These are phyloP conservation scores for Solanum acaule DNA, from an alignment of 257 asterid genomes.

Conservation along the genomic window DNA sequence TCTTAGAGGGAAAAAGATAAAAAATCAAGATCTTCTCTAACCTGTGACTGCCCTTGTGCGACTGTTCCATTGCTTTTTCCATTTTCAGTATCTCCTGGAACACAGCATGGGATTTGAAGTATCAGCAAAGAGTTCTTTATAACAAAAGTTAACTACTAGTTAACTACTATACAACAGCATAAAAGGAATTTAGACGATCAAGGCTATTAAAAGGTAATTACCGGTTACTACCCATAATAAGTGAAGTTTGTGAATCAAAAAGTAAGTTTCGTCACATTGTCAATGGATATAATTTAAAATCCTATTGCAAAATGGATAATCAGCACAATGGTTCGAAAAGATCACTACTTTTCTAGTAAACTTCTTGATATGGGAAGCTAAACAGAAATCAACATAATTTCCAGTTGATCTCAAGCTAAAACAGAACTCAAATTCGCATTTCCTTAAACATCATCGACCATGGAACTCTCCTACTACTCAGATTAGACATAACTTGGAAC, in stretches of 20 bases:
- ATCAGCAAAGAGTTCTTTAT: neutral
- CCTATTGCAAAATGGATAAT: neutral
- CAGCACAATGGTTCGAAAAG: neutral
- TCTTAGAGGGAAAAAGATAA: neutral
- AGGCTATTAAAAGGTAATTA: neutral
- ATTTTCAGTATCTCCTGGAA: constrained; percentile 18
- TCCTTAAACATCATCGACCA: neutral
- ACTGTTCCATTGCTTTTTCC: constrained; percentile 15
- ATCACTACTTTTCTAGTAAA: neutral
- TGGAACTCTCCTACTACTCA: neutral
- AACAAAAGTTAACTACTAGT: neutral
- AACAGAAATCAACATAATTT: neutral
- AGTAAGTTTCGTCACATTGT: neutral
- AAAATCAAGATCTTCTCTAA: neutral
- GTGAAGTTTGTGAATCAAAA: neutral
- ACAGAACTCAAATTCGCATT: neutral
- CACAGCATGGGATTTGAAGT: neutral
- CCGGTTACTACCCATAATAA: neutral
- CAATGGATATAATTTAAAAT: neutral
- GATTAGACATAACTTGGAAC: neutral
- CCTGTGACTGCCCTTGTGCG: constrained; percentile 34
- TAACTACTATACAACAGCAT: neutral
- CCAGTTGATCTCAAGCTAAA: neutral
- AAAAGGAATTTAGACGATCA: neutral
- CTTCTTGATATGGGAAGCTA: neutral